Base-by-base conservation (phyloP, 441 rosid species). In the Erodium moschatum region DNA sequence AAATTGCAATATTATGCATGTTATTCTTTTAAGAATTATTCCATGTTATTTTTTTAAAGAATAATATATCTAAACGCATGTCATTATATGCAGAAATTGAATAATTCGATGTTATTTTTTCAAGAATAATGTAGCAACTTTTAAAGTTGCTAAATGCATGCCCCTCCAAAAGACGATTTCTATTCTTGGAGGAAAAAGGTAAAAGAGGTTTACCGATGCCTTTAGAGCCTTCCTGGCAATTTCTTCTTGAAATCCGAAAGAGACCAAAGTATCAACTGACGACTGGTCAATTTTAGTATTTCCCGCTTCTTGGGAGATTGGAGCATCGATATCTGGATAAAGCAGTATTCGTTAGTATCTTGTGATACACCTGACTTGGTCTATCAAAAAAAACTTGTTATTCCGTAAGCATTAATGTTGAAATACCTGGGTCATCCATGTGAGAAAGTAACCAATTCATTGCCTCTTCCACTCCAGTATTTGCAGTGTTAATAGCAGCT, bases 361-460 rank as follows among this genome's bases (percentile, higher is more conserved):
- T 38, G 67, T 42, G 70, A 8, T 33, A 5, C n/a, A 19, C 31
- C 31, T 0, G 31, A 29, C 3, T 29, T 29, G 3, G 31, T 29
- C 31, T 29, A 29, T 29, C 1, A 29, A 29, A 29, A 29, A 29
- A 29, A 29, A 29, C 31, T 29, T 29, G 31, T 29, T 29, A 29
- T 29, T 29, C 31, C 31, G 31, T 29, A 48, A 67, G 6, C 21
- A 33, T 67, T 15, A 3, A 35, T 35, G 27, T n/a, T 72, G 12
- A 68, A 48, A 70, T 83, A 91, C 98, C 98, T 79, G 96, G 84
- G 80, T 91, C 97, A 75, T 87, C 94, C 97, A 88, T 84, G 84
- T 94, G 96, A 68, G 88, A 81, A 70, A 94, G 87, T 67, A 94
- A 76, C 98, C 98, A 94, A 75, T 87, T 94, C 97, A 86, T 91